Base-by-base conservation (phyloP, 2,329 filamentous ascomycete species). In the Cryphonectria carpinicola region DNA sequence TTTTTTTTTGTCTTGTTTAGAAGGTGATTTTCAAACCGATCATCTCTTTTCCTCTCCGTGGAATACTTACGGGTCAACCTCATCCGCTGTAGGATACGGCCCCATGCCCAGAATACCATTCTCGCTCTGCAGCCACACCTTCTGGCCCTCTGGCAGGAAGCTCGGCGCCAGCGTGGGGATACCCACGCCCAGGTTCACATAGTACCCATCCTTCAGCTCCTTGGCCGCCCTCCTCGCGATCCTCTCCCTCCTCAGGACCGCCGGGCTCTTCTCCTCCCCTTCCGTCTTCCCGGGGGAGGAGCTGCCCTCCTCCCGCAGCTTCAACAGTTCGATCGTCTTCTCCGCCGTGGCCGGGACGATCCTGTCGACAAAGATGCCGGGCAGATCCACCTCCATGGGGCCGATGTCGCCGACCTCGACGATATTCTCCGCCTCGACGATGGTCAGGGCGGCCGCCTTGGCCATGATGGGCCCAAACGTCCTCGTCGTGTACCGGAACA, bases 21-120 rank as follows among this genome's bases (percentile, higher is more conserved):
- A 28, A 28, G 28, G 28, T 28, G 28, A 2, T 28, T 28, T 28
- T 28, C 28, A 28, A 28, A 28, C 28, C 1, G 28, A 37, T 37
- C 4, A 37, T 37, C 11, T 41, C 39, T 41, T 14, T 41, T 6
- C 14, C 11, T 41, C 39, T 41, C 13, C 10, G 13, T 46, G 14
- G 5, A 1, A 39, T 10, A 79, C 82, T 75, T 76, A 83, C 76
- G 92, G 83, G 78, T 96, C 93, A 65, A 93, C 88, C 73, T 92
- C 84, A 1, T 89, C 89, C 73, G 89, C 87, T 1, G 88, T 89
- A 0, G 93, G 93, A 80, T 96, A 95, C 0, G 92, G 88, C 0
- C 93, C 93, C 84, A 97, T 94, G 60, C 93, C 93, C 1, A 97
- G 80, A 70, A 97, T 92, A 14, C 93, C 93, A 80, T 97, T 97